Evolutionary conservation across 345 rosid species (phyloP), one percentile per base, ranked within the genome.

Genomic region (Alliaria petiolata): DNA sequence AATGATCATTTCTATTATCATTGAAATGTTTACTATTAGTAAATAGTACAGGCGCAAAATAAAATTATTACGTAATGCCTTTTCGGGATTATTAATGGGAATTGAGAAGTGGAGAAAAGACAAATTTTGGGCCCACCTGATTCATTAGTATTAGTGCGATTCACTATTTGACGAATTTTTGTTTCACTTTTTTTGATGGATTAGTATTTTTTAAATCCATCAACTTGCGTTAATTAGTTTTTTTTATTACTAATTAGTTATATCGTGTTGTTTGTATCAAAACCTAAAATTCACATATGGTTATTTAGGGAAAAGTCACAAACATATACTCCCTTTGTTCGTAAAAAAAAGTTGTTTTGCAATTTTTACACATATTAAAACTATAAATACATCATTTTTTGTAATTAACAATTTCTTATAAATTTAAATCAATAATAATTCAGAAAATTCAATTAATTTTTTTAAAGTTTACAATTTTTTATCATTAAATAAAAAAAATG

Each of bases 61-160:
- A 9, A 26, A 38, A 40, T 71, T 71, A 74, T 59, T 74, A 74
- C 78, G 78, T 67, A 67, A 74, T 67, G 62, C 49, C 78, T 74
- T 74, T 74, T 67, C 40, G 62, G 30, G 68, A 46, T 52, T 40
- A 9, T 59, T 66, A 67, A 50, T 74, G 62, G 68, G 17, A 59
- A 20, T 20, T 59, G 68, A 67, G 72, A 65, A 65, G 78, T 66
- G 78, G 72, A 56, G 72, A 74, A 66, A 59, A 64, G 65, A 67
- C 73, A 59, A 67, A 50, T 11, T 7, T 0, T 50, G 53, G 72
- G 14, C 19, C 56, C 54, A 67, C 73, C 16, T 74, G 61, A 17
- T 59, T 51, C 35, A 49, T 74, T 49, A 8, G 36, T 49, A 66
- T 57, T 66, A 66, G 67, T 74, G 78, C 55, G 67, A 74, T 59